Conservation (phyloP, 2,329 filamentous ascomycete genomes). For the Neonectria sp. region DNA sequence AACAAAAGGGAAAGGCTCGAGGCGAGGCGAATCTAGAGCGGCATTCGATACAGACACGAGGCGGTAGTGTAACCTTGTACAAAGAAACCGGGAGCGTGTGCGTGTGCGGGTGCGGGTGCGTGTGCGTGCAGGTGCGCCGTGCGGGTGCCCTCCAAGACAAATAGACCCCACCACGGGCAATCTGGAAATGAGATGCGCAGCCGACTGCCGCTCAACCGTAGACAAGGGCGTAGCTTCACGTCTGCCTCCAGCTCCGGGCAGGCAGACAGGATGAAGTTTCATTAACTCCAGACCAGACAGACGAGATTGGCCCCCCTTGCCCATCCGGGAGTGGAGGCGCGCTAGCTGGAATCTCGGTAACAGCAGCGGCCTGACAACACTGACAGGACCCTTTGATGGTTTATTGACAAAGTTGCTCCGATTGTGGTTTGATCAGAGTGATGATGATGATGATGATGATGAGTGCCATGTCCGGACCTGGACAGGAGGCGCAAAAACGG, state of each 20-base stretch:
- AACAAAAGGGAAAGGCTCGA: constrained; percentile 10
- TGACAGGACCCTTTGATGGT: background rate
- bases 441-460: background rate
- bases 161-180: constrained; percentile 8
- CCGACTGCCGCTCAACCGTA: constrained; percentile 21
- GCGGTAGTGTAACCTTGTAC: constrained; percentile 22
- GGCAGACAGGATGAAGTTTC: constrained; percentile 22
- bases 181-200: constrained; percentile 19
- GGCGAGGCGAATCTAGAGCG: constrained; percentile 3
- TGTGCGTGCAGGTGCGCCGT: background rate
- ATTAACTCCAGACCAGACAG: constrained; percentile 25
- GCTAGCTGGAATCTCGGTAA: constrained; percentile 33
- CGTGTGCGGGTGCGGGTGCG: background rate
- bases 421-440: background rate
- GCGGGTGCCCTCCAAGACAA: constrained; percentile 2
- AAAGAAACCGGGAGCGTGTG: constrained; percentile 11
- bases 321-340: constrained; percentile 31
- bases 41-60: constrained; percentile 15
- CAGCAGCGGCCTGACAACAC: background rate
- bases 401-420: background rate
- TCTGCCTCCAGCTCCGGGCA: constrained; percentile 1
- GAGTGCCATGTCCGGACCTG: background rate
- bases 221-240: constrained; percentile 20
- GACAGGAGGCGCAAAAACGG: background rate
- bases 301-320: constrained; percentile 37